Conservation (phyloP, 2,329 filamentous ascomycete species). For the Aschersonia sp. region DNA sequence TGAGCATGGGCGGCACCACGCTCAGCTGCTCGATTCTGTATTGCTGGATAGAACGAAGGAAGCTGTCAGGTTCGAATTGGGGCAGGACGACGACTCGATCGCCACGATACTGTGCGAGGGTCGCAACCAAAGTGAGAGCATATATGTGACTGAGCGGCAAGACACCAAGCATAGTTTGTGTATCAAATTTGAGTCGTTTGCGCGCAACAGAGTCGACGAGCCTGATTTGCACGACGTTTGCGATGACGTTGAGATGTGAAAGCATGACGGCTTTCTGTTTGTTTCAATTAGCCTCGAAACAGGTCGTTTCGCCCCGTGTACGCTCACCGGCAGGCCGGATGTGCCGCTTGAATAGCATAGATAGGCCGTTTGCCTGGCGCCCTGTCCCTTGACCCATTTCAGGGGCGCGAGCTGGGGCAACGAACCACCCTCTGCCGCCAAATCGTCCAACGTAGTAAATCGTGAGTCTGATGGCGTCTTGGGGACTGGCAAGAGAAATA, state of each 20-base stretch:
- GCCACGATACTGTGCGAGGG: conserved; percentile 51
- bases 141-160: conserved; percentile 76
- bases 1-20: conserved; percentile 67
- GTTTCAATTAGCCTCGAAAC: background rate
- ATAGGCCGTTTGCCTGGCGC: conserved; percentile 54
- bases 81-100: conserved; percentile 59
- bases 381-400: conserved; percentile 49
- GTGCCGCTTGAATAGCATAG: conserved; percentile 72
- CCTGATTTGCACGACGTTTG: conserved; percentile 53
- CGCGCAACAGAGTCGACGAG: conserved; percentile 26
- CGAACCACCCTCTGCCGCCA: conserved; percentile 45
- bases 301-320: background rate
- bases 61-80: conserved; percentile 59
- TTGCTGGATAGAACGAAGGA: conserved; percentile 48
- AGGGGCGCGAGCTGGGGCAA: conserved; percentile 38
- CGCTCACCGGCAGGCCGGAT: conserved; percentile 52
- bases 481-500: conserved; percentile 58
- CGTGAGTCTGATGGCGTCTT: conserved; percentile 32
- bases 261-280: conserved; percentile 70
- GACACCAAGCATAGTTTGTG: conserved; percentile 45
- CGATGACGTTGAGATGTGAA: conserved; percentile 64
- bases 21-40: conserved; percentile 55
- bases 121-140: conserved; percentile 55
- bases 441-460: conserved; percentile 51
- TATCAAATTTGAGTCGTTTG: conserved; percentile 20